Evolutionary conservation across 2,329 filamentous ascomycete species (phyloP), one percentile per base, ranked within the genome.

Genomic region (Dryadomyces quercivorus): DNA sequence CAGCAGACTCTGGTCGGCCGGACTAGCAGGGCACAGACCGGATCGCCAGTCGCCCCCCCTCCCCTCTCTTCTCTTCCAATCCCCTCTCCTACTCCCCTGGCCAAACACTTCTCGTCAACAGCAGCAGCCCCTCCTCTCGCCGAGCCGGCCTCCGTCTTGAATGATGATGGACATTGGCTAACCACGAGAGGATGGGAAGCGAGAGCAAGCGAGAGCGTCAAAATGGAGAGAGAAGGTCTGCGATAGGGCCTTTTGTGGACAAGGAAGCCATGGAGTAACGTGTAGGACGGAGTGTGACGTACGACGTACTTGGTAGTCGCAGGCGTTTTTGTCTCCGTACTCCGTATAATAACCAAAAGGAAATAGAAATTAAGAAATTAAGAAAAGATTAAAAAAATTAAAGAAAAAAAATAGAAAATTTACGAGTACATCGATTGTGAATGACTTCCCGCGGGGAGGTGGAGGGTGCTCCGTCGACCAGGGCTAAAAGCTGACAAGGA

Each of bases 401-500:
- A n/a, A n/a, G n/a, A n/a, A n/a, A n/a, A n/a, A n/a, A n/a, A n/a
- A n/a, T n/a, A n/a, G n/a, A n/a, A n/a, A n/a, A n/a, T n/a, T n/a
- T n/a, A n/a, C n/a, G n/a, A n/a, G n/a, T n/a, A n/a, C n/a, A n/a
- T n/a, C 38, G 3, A 42, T n/a, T 42, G 26, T 31, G 4, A 31
- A 31, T 31, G 26, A 31, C 26, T 31, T 31, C 26, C 26, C 26
- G 26, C 8, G 26, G 26, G 26, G 26, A 31, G 26, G 26, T 31
- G 26, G 26, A 31, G 26, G 26, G 16, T 20, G 43, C 43, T 45
- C 43, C 43, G 18, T 12, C n/a, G 16, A 34, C 34, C 48, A n/a
- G 3, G 50, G 26, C 22, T 22, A 36, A 22, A 44, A 54, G 53
- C 54, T 52, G 56, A 54, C 56, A 52, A 52, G 56, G 56, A 54